Evolutionary conservation across 306 rosid genomes (phyloP), one percentile per base, ranked within the genome.

Genomic region (Myrica gale): DNA sequence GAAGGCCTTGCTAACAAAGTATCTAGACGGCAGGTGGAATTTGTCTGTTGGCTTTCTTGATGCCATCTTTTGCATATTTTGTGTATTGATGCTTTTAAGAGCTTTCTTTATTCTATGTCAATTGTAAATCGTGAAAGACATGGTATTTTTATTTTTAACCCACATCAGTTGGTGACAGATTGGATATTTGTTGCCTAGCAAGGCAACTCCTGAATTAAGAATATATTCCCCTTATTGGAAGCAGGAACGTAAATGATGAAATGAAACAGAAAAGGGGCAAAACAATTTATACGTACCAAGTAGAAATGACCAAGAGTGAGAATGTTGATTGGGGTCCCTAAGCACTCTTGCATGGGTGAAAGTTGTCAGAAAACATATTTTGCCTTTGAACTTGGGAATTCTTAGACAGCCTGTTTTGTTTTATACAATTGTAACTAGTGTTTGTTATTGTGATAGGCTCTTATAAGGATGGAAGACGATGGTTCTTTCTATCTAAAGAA

Each of bases 21-120:
- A 81, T 93, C 98, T 66, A 86, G 98, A 77, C 88, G 87, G 78
- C 98, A 93, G 86, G 98, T 93, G 74, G 75, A 88, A 52, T 76
- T 68, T 60, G 3, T 73, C 15, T 51, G 54, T 26, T 26, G 1
- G 15, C 39, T 66, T 81, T 60, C 83, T 81, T n/a, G 47, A 54
- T 79, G 20, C 5, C 17, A 65, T 70, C 69, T 46, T 44, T 52
- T 68, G 63, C 76, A 12, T 68, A 50, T 67, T 79, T 85, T 63
- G 48, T 83, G 80, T 77, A 26, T 47, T 56, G 60, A 79, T 72
- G 39, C 39, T 75, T 71, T 50, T 5, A 69, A 48, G 80, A 61
- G 52, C 54, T n/a, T 51, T 69, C 23, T 71, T n/a, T 11, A 15
- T 71, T 76, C 79, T 39, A 42, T 39, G 42, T 65, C 39, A 41